Conservation (phyloP, 352 stramenopile species). For the Phytophthora quininea region DNA sequence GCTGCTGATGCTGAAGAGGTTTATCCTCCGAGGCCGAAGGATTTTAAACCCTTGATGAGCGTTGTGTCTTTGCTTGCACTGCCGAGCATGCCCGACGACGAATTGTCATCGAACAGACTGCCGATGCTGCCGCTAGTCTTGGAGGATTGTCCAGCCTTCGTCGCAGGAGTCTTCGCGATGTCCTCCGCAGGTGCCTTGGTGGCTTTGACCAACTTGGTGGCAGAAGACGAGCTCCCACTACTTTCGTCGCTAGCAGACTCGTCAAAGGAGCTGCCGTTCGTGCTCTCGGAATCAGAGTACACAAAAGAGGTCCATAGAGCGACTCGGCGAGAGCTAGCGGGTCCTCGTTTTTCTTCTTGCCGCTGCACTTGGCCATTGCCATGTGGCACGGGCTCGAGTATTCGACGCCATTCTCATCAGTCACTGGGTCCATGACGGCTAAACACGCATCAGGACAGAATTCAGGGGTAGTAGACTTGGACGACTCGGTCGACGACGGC, state of each 20-base stretch:
- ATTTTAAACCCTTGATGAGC: too few species aligned
- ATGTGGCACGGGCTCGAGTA: constrained; percentile 41
- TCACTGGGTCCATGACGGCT: constrained; percentile 26
- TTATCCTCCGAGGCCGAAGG: too few species aligned
- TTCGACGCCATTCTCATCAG: constrained; percentile 30
- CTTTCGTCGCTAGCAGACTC: neutral
- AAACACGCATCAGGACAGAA: neutral
- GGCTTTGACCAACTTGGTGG: constrained; percentile 2
- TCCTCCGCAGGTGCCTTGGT: constrained; percentile 1
- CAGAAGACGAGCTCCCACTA: neutral
- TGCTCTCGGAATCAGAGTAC: neutral
- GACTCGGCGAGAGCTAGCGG: constrained; percentile 15
- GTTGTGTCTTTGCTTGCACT: too few species aligned
- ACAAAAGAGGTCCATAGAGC: constrained; percentile 17
- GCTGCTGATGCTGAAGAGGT: too few species aligned
- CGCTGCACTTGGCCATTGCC: constrained; percentile 26
- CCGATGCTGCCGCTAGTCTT: too few species aligned
- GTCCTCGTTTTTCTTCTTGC: constrained; percentile 3
- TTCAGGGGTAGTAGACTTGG: neutral
- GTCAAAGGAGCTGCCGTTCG: neutral
- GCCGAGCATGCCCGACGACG: too few species aligned
- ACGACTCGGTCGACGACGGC: neutral
- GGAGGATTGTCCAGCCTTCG: neutral
- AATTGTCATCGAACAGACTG: too few species aligned
- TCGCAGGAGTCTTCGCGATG: neutral